These are phyloP conservation scores for Lasiodiplodia sp. DNA, from an alignment of 2,329 filamentous ascomycete species.

Conservation along the genomic window DNA sequence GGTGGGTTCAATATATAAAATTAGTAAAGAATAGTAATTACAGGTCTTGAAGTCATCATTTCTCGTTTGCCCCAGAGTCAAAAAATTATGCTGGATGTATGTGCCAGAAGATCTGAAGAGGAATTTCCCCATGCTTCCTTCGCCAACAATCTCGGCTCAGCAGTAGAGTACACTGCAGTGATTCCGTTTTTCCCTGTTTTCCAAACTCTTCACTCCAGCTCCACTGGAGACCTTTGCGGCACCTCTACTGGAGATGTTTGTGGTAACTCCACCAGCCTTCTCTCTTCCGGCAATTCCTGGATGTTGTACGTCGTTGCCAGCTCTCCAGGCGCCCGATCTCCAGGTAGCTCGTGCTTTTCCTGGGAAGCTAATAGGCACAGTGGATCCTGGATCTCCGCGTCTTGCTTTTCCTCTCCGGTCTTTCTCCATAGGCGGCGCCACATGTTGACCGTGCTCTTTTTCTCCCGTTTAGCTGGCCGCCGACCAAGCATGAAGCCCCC, in stretches of 20 bases:
- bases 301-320: not conserved
- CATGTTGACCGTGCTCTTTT: not conserved
- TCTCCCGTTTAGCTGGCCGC: not conserved
- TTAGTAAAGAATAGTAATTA: too few relatives aligned
- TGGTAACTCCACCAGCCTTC: not conserved
- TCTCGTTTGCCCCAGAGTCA: too few relatives aligned
- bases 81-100: too few relatives aligned
- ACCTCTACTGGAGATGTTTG: not conserved
- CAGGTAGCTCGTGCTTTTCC: not conserved
- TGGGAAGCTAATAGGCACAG: not conserved
- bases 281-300: not conserved
- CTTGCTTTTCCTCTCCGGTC: not conserved
- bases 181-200: not conserved
- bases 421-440: not conserved
- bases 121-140: too few relatives aligned
- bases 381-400: not conserved
- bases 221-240: not conserved
- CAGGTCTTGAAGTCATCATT: too few relatives aligned
- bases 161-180: too few relatives aligned
- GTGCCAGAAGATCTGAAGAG: too few relatives aligned
- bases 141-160: too few relatives aligned
- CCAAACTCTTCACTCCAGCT: not conserved
- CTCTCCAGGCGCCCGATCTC: not conserved
- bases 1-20: slow-evolving; percentile 60
- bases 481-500: not conserved